phyloP scores from a whole-genome alignment of 345 rosid species.

The Lepidium aucheri region DNA sequence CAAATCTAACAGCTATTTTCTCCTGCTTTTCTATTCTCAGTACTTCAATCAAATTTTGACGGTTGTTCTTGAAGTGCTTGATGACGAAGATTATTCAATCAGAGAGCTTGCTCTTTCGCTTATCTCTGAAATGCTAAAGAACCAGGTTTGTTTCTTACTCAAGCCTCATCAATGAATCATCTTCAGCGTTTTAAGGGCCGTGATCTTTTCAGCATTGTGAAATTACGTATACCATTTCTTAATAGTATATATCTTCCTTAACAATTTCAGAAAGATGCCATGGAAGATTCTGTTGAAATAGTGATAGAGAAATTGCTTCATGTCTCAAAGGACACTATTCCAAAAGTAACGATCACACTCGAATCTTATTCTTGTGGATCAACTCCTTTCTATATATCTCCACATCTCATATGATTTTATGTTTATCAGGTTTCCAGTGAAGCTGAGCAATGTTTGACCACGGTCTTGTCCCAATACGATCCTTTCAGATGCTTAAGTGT shows the following conservation, averaged over 20 bases:
- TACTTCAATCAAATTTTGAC: slow-evolving; percentile 95
- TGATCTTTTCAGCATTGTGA: background rate
- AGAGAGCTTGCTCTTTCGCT: slow-evolving; percentile 72
- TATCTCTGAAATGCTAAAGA: slow-evolving; percentile 77
- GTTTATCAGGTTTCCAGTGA: slow-evolving; percentile 68
- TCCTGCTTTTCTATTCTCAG: slow-evolving; percentile 37
- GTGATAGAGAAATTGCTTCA: slow-evolving; percentile 91
- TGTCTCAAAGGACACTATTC: slow-evolving; percentile 59
- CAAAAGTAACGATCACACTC: slow-evolving; percentile 45
- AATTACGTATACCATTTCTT: background rate
- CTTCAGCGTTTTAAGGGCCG: background rate
- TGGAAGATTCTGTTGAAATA: slow-evolving; percentile 94
- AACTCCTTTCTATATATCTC: background rate
- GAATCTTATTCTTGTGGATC: slow-evolving; percentile 2
- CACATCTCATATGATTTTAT: slow-evolving; percentile 5
- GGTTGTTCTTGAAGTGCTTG: slow-evolving; percentile 88
- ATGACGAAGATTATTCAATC: slow-evolving; percentile 59
- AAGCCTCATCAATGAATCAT: background rate
- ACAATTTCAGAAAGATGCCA: slow-evolving; percentile 58
- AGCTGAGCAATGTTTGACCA: slow-evolving; percentile 84
- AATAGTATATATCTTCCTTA: slow-evolving; percentile 14
- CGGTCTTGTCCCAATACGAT: slow-evolving; percentile 71
- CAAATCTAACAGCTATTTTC: slow-evolving; percentile 1
- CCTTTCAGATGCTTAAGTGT: slow-evolving; percentile 98
- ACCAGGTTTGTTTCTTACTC: slow-evolving; percentile 49